phyloP scores from a whole-genome alignment of 257 asterid species.

The Paulownia fortunei region DNA sequence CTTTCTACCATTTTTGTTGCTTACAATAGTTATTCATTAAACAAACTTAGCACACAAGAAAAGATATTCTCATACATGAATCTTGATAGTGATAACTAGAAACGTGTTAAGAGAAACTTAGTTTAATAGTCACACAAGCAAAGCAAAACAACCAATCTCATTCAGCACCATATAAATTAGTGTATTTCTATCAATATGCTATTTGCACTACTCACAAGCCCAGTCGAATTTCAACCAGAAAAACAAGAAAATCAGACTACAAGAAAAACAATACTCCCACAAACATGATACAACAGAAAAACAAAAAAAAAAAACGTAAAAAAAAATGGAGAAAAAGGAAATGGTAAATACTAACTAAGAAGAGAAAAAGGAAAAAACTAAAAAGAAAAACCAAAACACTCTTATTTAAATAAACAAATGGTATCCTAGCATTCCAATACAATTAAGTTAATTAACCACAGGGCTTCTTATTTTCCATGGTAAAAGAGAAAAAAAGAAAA shows the following conservation, averaged over 20 bases:
- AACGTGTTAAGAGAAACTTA: not conserved
- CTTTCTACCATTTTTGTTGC: no score
- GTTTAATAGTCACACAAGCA: no score
- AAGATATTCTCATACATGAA: not conserved
- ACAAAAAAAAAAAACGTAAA: not conserved
- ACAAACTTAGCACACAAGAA: not conserved
- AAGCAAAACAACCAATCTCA: no score
- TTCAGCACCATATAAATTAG: not conserved
- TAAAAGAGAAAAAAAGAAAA: not conserved
- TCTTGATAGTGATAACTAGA: not conserved
- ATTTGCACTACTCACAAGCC: not conserved
- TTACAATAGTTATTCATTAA: no score
- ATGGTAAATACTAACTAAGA: no score
- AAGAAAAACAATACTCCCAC: not conserved
- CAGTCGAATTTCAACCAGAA: not conserved
- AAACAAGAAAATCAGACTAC: not conserved
- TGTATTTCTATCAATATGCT: no score
- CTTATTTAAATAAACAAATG: no score
- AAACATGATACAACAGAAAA: not conserved
- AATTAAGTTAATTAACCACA: no score
- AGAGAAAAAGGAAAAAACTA: not conserved
- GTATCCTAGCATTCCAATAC: no score
- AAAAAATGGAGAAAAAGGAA: no score
- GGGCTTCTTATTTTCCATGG: not conserved
- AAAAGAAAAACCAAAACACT: not conserved